phyloP scores from a whole-genome alignment of 2,329 filamentous ascomycete species.

The Aspergillus brasiliensis region DNA sequence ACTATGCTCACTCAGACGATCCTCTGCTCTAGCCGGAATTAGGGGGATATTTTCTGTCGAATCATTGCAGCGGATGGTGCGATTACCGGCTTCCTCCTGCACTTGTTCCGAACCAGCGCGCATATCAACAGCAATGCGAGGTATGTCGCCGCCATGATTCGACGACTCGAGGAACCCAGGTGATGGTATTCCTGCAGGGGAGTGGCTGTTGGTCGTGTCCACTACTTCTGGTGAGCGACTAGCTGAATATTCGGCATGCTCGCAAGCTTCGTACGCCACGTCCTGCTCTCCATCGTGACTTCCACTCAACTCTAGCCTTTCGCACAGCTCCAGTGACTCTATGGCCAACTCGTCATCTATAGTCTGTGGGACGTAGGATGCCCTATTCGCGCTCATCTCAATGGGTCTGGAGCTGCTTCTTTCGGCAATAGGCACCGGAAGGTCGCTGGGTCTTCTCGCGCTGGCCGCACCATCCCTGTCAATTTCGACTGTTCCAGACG shows the following conservation, averaged over 20 bases:
- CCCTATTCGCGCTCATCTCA: not conserved
- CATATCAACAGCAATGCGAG: not conserved
- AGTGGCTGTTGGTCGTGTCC: not conserved
- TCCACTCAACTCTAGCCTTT: not conserved
- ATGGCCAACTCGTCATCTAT: not conserved
- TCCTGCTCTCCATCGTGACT: not conserved
- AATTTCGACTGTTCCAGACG: not conserved
- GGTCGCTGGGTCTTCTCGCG: not conserved
- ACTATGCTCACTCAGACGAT: constrained; percentile 15
- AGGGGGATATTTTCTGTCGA: not conserved
- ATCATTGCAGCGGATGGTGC: not conserved
- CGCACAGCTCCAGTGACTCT: not conserved
- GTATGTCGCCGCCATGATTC: not conserved
- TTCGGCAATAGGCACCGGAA: not conserved
- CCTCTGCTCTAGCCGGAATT: not conserved
- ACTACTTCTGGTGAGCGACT: not conserved
- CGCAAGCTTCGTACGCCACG: not conserved
- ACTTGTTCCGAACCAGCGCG: not conserved
- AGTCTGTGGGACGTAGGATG: not conserved
- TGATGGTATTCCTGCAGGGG: not conserved
- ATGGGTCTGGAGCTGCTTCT: not conserved
- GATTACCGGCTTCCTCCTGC: not conserved
- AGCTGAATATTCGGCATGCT: not conserved
- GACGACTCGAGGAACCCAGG: not conserved
- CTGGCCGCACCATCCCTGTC: not conserved